These are phyloP conservation scores for Aspergillus ochraceus DNA, from an alignment of 2,329 filamentous ascomycete species.

Conservation along the genomic window DNA sequence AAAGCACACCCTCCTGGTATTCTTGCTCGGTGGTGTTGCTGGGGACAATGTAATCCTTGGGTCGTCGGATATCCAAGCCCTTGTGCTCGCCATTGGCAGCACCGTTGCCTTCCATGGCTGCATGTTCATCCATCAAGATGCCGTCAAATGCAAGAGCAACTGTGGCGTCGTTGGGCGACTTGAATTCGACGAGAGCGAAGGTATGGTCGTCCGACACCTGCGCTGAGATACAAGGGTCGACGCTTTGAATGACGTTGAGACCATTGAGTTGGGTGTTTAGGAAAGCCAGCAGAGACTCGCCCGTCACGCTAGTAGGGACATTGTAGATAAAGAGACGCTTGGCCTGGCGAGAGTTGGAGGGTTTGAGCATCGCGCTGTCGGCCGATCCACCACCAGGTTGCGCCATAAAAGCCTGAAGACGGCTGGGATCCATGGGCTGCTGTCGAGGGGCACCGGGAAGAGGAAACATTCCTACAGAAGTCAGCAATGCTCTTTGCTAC, in stretches of 20 bases:
- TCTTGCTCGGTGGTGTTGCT: conserved; percentile 71
- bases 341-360: conserved; percentile 88
- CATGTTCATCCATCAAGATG: conserved; percentile 78
- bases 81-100: conserved; percentile 41
- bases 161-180: conserved; percentile 81
- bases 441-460: conserved; percentile 92
- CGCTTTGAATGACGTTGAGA: conserved; percentile 82
- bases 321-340: conserved; percentile 90
- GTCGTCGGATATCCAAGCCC: conserved; percentile 73
- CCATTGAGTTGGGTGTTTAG: conserved; percentile 97
- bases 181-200: conserved; percentile 91
- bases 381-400: conserved; percentile 71
- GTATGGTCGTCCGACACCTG: conserved; percentile 76
- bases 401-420: conserved; percentile 93
- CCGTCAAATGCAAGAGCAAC: conserved; percentile 88
- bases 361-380: conserved; percentile 79
- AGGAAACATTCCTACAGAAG: conserved; percentile 79
- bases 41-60: conserved; percentile 96
- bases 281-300: conserved; percentile 76
- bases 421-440: conserved; percentile 91
- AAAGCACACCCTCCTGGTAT: conserved; percentile 74
- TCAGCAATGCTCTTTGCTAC: conserved; percentile 1
- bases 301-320: conserved; percentile 69
- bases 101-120: conserved; percentile 48
- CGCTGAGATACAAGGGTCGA: conserved; percentile 80